A percentile compares a stretch with the other conserved stretches of the same genome.
Conservation (phyloP, 2,329 filamentous ascomycete species). For the Eutypella sp. region DNA sequence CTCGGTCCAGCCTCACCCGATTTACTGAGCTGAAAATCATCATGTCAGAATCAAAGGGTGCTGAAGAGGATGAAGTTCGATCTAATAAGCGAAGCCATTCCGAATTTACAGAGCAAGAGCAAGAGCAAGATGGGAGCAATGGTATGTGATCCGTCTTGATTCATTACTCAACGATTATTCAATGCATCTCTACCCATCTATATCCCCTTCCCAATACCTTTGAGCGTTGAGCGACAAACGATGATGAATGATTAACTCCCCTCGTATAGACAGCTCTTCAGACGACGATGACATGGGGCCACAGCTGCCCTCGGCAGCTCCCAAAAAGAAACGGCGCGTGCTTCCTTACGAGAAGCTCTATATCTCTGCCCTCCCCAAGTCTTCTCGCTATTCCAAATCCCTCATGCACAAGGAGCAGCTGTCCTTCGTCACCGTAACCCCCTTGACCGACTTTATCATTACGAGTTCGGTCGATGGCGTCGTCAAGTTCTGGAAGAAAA, state of each 20-base stretch:
- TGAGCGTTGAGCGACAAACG: too few species aligned
- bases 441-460: conserved; percentile 88
- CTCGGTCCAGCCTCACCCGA: not conserved
- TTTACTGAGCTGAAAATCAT: not conserved
- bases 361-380: conserved; percentile 78
- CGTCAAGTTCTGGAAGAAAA: conserved; percentile 99
- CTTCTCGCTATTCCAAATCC: conserved; percentile 83
- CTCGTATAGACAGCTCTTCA: conserved; percentile 59
- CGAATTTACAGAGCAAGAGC: conserved; percentile 23
- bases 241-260: conserved; percentile 2
- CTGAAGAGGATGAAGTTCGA: conserved; percentile 8
- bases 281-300: conserved; percentile 87
- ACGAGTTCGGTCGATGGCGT: conserved; percentile 92
- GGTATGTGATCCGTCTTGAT: conserved; percentile 13
- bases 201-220: too few species aligned
- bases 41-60: conserved; percentile 19
- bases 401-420: conserved; percentile 98
- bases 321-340: conserved; percentile 85
- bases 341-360: conserved; percentile 95
- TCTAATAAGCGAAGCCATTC: conserved; percentile 27
- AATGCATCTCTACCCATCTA: too few species aligned
- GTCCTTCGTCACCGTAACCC: conserved; percentile 81
- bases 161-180: too few species aligned
- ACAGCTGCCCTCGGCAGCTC: conserved; percentile 74
- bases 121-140: conserved; percentile 18